These are phyloP conservation scores for Chaetomium tenue DNA, from an alignment of 495 filamentous ascomycete species.

Conservation along the genomic window DNA sequence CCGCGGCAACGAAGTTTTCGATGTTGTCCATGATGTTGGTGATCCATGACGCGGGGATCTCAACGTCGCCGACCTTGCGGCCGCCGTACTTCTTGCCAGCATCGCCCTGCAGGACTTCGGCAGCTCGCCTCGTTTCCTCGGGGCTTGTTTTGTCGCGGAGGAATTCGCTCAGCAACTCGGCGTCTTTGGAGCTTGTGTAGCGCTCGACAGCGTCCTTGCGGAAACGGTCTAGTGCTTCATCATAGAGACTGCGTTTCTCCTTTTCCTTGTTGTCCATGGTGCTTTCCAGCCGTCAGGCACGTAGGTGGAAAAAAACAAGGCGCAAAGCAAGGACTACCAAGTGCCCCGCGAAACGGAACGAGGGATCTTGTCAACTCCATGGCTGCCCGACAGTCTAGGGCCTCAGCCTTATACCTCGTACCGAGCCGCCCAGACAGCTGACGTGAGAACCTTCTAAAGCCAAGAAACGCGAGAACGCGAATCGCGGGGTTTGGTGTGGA, in stretches of 20 bases:
- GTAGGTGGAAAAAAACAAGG: not conserved
- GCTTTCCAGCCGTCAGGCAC: not conserved
- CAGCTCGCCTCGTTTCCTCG: constrained; percentile 26
- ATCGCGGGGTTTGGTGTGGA: not conserved
- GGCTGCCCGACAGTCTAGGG: not conserved
- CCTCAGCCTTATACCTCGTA: not conserved
- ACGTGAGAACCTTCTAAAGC: constrained; percentile 1
- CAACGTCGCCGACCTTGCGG: constrained; percentile 27
- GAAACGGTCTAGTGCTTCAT: constrained; percentile 27
- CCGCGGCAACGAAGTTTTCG: constrained; percentile 29
- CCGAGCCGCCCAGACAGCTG: not conserved
- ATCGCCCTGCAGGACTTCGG: constrained; percentile 24
- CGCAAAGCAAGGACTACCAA: not conserved
- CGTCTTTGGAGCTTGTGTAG: constrained; percentile 25
- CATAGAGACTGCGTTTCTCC: constrained; percentile 24
- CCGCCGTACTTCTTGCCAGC: constrained; percentile 28
- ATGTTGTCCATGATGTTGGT: constrained; percentile 34
- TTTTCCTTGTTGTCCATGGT: constrained; percentile 7
- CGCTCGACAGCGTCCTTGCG: constrained; percentile 15
- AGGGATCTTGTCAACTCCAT: not conserved
- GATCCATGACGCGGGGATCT: constrained; percentile 31
- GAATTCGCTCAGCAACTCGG: constrained; percentile 26
- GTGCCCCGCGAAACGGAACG: not conserved
- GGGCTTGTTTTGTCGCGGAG: constrained; percentile 21
- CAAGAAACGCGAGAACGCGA: not conserved